These are phyloP conservation scores for Tricholoma bakamatsutake DNA, from an alignment of 768 basidiomycete species.

Conservation along the genomic window DNA sequence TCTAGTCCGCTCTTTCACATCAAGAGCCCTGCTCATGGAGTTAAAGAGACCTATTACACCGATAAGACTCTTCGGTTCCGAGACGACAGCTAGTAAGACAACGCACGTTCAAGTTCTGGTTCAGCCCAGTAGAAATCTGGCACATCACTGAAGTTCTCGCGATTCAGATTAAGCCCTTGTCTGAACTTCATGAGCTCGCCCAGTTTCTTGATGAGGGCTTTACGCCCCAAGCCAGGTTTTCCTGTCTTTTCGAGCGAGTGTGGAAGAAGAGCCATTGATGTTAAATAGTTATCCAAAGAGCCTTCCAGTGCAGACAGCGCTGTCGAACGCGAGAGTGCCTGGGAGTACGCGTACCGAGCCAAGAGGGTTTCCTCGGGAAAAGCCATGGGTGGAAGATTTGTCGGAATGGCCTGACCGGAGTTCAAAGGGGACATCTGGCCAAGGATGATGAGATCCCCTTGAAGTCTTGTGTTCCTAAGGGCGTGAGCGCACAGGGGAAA, in stretches of 20 bases:
- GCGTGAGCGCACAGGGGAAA: constrained; percentile 2
- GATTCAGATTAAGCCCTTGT: constrained; percentile 85
- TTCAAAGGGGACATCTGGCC: constrained; percentile 63
- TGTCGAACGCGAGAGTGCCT: constrained; percentile 86
- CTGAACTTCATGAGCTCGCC: constrained; percentile 90
- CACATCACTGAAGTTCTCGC: constrained; percentile 83
- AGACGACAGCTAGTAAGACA: background rate
- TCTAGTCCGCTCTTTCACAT: constrained; percentile 75
- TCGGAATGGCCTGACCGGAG: constrained; percentile 38
- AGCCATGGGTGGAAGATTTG: constrained; percentile 42
- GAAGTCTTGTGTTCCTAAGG: constrained; percentile 73
- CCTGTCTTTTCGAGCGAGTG: constrained; percentile 72
- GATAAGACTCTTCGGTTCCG: background rate
- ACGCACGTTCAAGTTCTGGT: constrained; percentile 77
- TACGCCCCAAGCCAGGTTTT: constrained; percentile 75
- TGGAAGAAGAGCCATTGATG: constrained; percentile 76
- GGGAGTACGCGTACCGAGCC: constrained; percentile 87
- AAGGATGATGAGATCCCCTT: constrained; percentile 89
- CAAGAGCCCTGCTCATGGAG: constrained; percentile 77
- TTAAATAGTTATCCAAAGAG: constrained; percentile 76
- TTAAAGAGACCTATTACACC: constrained; percentile 67
- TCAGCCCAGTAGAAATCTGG: constrained; percentile 96
- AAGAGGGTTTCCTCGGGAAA: constrained; percentile 70
- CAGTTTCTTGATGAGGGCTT: constrained; percentile 85
- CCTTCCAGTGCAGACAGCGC: constrained; percentile 84